A percentile compares a stretch with the other conserved stretches of the same genome.
These are phyloP conservation scores for Rutidosis leptorrhynchoides DNA, from an alignment of 129 eudicot species.

Conservation along the genomic window DNA sequence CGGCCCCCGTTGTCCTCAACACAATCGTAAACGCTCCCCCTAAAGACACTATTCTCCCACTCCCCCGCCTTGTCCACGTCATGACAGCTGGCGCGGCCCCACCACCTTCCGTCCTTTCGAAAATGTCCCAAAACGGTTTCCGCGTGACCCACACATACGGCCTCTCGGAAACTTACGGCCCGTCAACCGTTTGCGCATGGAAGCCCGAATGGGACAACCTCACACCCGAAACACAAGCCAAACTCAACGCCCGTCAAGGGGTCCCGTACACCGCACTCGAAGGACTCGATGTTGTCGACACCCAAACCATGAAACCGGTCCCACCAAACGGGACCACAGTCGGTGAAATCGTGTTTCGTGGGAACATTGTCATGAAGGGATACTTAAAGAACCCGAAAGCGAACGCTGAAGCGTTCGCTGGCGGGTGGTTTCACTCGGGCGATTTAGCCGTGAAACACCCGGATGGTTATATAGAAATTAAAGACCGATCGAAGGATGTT, in stretches of 20 bases:
- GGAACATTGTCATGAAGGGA: conserved; percentile 85
- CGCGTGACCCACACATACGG: conserved; percentile 80
- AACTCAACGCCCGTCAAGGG: conserved; percentile 72
- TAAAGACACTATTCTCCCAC: conserved; percentile 57
- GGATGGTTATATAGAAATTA: conserved; percentile 76
- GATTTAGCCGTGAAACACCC: conserved; percentile 82
- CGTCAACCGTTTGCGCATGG: conserved; percentile 88
- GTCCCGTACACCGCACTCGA: conserved; percentile 55
- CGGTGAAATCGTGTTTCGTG: conserved; percentile 81
- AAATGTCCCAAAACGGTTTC: conserved; percentile 67
- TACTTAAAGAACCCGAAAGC: conserved; percentile 84
- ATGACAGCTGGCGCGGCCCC: conserved; percentile 96
- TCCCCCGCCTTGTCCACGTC: conserved; percentile 64
- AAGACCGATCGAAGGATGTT: conserved; percentile 82
- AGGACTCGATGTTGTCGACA: conserved; percentile 53
- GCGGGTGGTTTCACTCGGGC: conserved; percentile 79
- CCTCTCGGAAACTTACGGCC: conserved; percentile 86
- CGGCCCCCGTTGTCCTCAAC: conserved; percentile 93
- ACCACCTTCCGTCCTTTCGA: conserved; percentile 68
- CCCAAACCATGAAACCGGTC: conserved; percentile 56
- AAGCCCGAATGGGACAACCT: conserved; percentile 84
- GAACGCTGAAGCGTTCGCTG: conserved; percentile 64
- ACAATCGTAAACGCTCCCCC: conserved; percentile 63
- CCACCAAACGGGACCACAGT: conserved; percentile 69
- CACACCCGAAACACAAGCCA: conserved; percentile 58